These are phyloP conservation scores for Fusarium euwallaceae DNA, from an alignment of 2,329 filamentous ascomycete genomes.

Conservation along the genomic window DNA sequence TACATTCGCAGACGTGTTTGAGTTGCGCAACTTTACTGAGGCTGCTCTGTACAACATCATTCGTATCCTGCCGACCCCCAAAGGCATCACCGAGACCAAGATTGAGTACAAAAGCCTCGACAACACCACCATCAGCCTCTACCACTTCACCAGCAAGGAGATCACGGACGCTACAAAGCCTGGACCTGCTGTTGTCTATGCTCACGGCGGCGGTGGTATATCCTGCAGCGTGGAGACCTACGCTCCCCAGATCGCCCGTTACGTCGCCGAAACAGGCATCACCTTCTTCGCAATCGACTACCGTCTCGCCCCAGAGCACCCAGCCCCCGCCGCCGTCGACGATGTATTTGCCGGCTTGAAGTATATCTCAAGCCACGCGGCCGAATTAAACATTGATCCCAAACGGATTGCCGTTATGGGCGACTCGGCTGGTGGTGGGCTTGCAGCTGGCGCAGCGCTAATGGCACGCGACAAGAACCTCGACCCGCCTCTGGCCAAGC, in stretches of 20 bases:
- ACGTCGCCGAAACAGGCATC: slow-evolving; percentile 47
- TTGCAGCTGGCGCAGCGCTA: slow-evolving; percentile 50
- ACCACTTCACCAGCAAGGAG: slow-evolving; percentile 25
- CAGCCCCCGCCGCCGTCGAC: slow-evolving; percentile 51
- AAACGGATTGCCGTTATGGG: slow-evolving; percentile 39
- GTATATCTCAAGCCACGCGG: slow-evolving; percentile 44
- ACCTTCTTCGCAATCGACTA: slow-evolving; percentile 57
- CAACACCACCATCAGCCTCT: slow-evolving; percentile 27
- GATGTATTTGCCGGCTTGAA: slow-evolving; percentile 52
- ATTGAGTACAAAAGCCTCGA: slow-evolving; percentile 35
- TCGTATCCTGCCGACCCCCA: neutral
- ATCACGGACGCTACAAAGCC: neutral
- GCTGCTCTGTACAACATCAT: slow-evolving; percentile 4
- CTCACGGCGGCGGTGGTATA: slow-evolving; percentile 59
- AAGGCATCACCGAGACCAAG: slow-evolving; percentile 16
- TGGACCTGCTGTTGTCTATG: slow-evolving; percentile 50
- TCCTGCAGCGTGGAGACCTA: slow-evolving; percentile 46
- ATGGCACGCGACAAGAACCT: slow-evolving; percentile 53
- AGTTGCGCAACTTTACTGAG: slow-evolving; percentile 17
- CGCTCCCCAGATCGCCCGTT: slow-evolving; percentile 39
- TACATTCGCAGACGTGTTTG: slow-evolving; percentile 10
- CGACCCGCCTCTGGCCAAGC: slow-evolving; percentile 48
- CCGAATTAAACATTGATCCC: slow-evolving; percentile 36
- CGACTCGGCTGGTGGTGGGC: slow-evolving; percentile 40
- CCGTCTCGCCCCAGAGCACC: slow-evolving; percentile 58